Evolutionary conservation across 2,329 filamentous ascomycete species (phyloP), one percentile per base, ranked within the genome.

Genomic region (Alternaria consortialis): DNA sequence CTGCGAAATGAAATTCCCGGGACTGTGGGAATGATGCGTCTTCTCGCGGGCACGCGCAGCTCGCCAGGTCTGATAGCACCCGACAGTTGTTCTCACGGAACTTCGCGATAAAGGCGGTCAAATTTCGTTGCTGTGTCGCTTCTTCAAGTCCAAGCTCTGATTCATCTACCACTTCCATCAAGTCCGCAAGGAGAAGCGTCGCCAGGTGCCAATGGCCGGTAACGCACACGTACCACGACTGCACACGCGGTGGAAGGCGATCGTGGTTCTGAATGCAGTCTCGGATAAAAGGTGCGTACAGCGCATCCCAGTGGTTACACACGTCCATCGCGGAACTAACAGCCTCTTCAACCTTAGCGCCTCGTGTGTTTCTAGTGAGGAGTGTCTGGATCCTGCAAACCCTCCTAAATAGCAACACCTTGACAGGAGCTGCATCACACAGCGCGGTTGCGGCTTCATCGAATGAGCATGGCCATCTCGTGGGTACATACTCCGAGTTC

Each of bases 211-310:
- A 88, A 64, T 88, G 87, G 0, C 83, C 84, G 0, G 82, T 78
- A 25, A 88, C 80, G 53, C 86, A 84, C 13, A 87, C 81, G 61
- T 87, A 88, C 86, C 86, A 88, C 42, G 85, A 86, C 67, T 86
- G 85, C 5, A 88, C 81, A 13, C 84, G 84, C 11, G 82, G 69
- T 1, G 85, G 84, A 1, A 88, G 80, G 1, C 73, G 67, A 32
- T 84, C 79, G 60, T 86, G 85, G 60, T 85, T 74, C 2, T 79
- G 74, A 12, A 86, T 76, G 39, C 86, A 82, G 59, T 86, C 84
- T 15, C 78, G 71, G 66, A 87, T 84, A 64, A 88, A 85, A 1
- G 78, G 78, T 1, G 81, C 81, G 63, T 87, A 86, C 0, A 81
- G 80, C 23, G 72, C 68, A 56, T 85, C 83, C 86, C 86, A 88